Evolutionary conservation across 1,139 yeast genomes (phyloP).

Genomic region (Suhomyces anneliseae): DNA sequence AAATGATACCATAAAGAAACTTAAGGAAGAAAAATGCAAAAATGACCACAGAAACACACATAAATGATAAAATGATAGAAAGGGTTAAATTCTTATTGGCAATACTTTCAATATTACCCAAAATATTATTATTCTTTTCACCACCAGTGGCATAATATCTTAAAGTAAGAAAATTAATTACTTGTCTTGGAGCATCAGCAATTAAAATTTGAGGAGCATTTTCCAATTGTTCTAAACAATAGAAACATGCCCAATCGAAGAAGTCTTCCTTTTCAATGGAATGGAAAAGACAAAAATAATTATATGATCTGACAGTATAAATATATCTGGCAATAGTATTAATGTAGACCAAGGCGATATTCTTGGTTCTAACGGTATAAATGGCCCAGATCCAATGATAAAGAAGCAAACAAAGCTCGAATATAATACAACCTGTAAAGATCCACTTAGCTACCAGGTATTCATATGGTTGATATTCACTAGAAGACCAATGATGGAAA

Average conservation of each 20-base stretch:
- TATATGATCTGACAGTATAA: slow-evolving; percentile 58
- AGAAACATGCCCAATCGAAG: slow-evolving; percentile 68
- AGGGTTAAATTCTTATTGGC: slow-evolving; percentile 63
- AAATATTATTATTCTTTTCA: slow-evolving; percentile 44
- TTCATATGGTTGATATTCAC: slow-evolving; percentile 56
- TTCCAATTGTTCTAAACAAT: slow-evolving; percentile 65
- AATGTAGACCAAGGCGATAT: slow-evolving; percentile 71
- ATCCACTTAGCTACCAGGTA: slow-evolving; percentile 70
- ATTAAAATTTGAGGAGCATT: slow-evolving; percentile 62
- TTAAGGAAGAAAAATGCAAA: slow-evolving; percentile 70
- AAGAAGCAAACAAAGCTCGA: slow-evolving; percentile 59
- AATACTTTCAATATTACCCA: slow-evolving; percentile 53
- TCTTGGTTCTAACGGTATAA: slow-evolving; percentile 56
- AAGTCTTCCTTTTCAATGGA: slow-evolving; percentile 65
- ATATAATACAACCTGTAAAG: slow-evolving; percentile 81
- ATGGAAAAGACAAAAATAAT: slow-evolving; percentile 71
- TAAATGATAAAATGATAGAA: slow-evolving; percentile 69
- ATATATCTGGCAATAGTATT: slow-evolving; percentile 61
- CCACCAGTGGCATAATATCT: slow-evolving; percentile 54
- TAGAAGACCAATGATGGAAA: slow-evolving; percentile 70
- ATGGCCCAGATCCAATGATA: slow-evolving; percentile 64
- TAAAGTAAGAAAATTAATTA: slow-evolving; percentile 73
- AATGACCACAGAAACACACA: slow-evolving; percentile 73
- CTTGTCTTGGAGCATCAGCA: slow-evolving; percentile 90
- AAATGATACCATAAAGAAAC: slow-evolving; percentile 56